These are phyloP conservation scores for Russula brevipes DNA, from an alignment of 768 basidiomycete genomes.

Conservation along the genomic window DNA sequence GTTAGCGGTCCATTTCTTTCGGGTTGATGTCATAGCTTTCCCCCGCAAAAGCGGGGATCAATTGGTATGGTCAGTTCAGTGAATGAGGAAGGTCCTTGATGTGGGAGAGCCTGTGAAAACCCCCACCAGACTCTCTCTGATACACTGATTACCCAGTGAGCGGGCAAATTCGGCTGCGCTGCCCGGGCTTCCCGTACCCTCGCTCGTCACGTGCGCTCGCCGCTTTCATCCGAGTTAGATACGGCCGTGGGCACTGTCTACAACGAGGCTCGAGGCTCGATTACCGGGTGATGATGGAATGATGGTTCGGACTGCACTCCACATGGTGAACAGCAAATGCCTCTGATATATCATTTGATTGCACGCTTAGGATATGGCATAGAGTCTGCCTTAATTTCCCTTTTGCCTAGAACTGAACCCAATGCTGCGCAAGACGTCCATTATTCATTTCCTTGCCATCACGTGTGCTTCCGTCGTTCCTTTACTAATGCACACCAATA, in stretches of 20 bases:
- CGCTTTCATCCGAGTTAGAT: background rate
- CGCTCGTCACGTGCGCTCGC: background rate
- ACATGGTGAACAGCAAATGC: too few relatives aligned
- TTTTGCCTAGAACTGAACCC: too few relatives aligned
- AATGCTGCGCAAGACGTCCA: background rate
- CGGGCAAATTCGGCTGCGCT: background rate
- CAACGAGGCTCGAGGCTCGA: background rate
- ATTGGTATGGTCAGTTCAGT: conserved; percentile 1
- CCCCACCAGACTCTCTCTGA: background rate
- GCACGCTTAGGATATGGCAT: background rate
- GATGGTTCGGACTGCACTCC: background rate
- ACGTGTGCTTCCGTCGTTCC: background rate
- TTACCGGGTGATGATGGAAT: background rate
- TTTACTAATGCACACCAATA: background rate
- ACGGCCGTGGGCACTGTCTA: background rate
- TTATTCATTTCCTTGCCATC: background rate
- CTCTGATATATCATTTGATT: background rate
- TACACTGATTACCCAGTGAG: background rate
- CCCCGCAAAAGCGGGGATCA: conserved; percentile 51
- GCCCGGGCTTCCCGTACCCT: background rate
- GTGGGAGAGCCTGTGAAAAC: background rate
- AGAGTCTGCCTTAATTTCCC: background rate
- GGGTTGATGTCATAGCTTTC: conserved; percentile 59
- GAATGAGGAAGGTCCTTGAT: background rate
- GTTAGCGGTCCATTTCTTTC: conserved; percentile 63